phyloP scores from a whole-genome alignment of 1,284 basidiomycete species.

The Amylostereum areolatum region DNA sequence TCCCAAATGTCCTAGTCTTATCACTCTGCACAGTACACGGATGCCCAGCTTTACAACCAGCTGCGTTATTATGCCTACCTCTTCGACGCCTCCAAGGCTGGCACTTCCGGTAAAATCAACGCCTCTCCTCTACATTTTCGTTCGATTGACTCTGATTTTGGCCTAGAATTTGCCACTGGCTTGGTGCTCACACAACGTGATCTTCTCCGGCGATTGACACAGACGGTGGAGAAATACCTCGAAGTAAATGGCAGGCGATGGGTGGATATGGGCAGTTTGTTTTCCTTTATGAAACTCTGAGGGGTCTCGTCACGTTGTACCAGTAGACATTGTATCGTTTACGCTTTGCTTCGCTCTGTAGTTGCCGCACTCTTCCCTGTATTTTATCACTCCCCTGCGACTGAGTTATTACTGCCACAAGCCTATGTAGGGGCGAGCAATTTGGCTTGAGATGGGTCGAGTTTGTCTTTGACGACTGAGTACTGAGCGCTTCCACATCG shows the following conservation, averaged over 20 bases:
- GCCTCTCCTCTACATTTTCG: conserved; percentile 26
- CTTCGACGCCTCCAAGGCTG: conserved; percentile 69
- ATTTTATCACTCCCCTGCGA: background rate
- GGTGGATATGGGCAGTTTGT: conserved; percentile 75
- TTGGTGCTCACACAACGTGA: conserved; percentile 43
- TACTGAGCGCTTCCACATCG: too few species aligned
- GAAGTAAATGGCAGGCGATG: conserved; percentile 81
- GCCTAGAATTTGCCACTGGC: conserved; percentile 45
- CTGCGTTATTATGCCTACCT: conserved; percentile 75
- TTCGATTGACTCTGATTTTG: background rate
- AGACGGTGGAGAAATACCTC: conserved; percentile 71
- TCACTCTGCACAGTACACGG: conserved; percentile 63
- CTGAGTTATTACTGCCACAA: too few species aligned
- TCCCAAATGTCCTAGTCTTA: background rate
- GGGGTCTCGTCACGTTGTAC: conserved; percentile 5
- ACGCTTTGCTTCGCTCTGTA: background rate
- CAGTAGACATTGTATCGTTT: conserved; percentile 1
- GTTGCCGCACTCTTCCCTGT: background rate
- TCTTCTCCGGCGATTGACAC: conserved; percentile 47
- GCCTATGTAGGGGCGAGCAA: too few species aligned
- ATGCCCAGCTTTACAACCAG: conserved; percentile 81
- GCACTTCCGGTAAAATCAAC: conserved; percentile 33
- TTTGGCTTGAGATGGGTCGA: too few species aligned
- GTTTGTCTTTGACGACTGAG: too few species aligned
- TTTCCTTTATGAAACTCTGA: conserved; percentile 69